Evolutionary conservation across 225 moss, liverwort and hornwort genomes (phyloP), one percentile per base, ranked within the genome.

Genomic region (Straminergon stramineum): DNA sequence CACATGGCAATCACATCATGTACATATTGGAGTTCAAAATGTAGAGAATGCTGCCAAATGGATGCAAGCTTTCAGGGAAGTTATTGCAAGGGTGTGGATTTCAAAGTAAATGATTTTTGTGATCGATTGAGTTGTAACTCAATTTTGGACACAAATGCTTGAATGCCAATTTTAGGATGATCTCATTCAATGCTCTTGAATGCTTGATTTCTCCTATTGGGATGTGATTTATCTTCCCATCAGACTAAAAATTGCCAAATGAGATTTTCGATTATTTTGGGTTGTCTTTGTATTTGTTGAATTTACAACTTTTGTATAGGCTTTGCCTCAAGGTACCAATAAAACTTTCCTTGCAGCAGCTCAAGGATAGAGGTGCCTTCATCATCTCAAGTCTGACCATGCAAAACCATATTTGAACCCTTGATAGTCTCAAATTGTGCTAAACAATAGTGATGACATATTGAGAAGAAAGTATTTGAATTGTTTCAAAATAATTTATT

Each of bases 1-100:
- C n/a, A 48, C 74, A 37, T 84, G 84, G 85, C 41, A 82, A 78
- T 34, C n/a, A 58, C 27, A 58, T 74, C 30, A 48, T 91, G 84
- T 91, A 84, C 91, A 98, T 97, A 95, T 98, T 90, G 98, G 98
- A 70, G 94, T 95, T 73, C 93, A 87, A 83, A 97, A 95, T 92
- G 93, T 95, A 37, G 98, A 97, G 90, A 96, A 96, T 91, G 94
- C 96, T 86, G 97, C 97, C 57, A 96, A 83, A 87, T 98, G 98
- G 98, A 97, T 98, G 95, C 92, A 91, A 88, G 96, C 96, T 51
- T 96, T 98, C 84, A 96, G 91, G 90, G 92, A 89, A 84, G 95
- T 94, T 83, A 92, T 96, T 56, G 93, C 91, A 64, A 82, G 86
- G 94, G 97, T 97, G 89, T 77, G 91, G 60, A 77, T 58, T 75